Evolutionary conservation across 805 yeast genomes (phyloP).

Genomic region (Starmerella vaccinii): DNA sequence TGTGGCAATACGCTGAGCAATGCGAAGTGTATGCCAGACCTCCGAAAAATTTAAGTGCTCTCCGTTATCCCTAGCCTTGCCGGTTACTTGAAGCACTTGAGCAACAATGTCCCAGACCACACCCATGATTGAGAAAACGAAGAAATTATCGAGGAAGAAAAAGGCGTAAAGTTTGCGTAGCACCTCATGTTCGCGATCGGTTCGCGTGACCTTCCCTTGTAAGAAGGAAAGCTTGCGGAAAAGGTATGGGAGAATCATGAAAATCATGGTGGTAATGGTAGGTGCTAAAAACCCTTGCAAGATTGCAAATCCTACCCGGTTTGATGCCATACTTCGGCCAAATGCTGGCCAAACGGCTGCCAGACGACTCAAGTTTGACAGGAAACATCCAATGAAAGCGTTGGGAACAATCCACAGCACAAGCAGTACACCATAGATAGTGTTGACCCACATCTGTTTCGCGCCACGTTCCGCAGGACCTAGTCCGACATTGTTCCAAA

Average conservation of each 20-base stretch:
- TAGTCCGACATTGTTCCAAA: constrained; percentile 32
- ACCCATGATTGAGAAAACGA: constrained; percentile 33
- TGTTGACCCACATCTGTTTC: constrained; percentile 31
- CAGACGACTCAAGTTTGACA: constrained; percentile 32
- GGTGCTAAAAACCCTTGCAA: constrained; percentile 35
- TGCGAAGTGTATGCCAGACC: constrained; percentile 26
- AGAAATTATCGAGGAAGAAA: constrained; percentile 33
- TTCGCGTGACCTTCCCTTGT: constrained; percentile 33
- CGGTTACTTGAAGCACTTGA: constrained; percentile 26
- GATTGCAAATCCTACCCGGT: constrained; percentile 28
- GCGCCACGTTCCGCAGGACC: constrained; percentile 25
- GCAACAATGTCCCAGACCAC: constrained; percentile 33
- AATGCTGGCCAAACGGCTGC: constrained; percentile 33
- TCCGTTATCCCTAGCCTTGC: constrained; percentile 7
- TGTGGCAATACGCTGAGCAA: constrained; percentile 30
- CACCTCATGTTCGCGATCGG: constrained; percentile 33
- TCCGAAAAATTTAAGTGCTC: constrained; percentile 22
- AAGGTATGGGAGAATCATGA: constrained; percentile 30
- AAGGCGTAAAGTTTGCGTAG: constrained; percentile 32
- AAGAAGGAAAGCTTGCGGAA: constrained; percentile 32
- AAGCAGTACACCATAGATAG: constrained; percentile 27
- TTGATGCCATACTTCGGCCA: constrained; percentile 24
- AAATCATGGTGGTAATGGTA: constrained; percentile 29
- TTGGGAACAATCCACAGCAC: constrained; percentile 34
- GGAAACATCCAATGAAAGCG: constrained; percentile 35